Evolutionary conservation across 1,284 basidiomycete species (phyloP).

Genomic region (Melampsora allii-populina): DNA sequence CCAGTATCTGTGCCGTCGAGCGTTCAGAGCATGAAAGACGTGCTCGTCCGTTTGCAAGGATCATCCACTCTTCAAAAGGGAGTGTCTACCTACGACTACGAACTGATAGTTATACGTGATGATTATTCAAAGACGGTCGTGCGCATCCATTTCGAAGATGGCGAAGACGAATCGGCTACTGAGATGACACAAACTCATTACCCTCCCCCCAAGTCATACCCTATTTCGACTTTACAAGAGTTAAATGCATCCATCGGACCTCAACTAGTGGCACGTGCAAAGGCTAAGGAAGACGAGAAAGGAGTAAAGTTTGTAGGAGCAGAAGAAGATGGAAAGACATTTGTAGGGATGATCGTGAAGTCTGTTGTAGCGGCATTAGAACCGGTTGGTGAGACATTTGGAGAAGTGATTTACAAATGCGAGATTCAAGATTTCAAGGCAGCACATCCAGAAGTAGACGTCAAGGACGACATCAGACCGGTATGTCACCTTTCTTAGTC

Average conservation of each 20-base stretch:
- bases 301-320: conserved; percentile 16
- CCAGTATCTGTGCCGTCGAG: conserved; percentile 18
- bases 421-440: conserved; percentile 34
- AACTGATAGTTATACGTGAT: conserved; percentile 32
- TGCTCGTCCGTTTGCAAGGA: conserved; percentile 27
- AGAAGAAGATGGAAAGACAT: conserved; percentile 8
- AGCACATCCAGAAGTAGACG: conserved; percentile 28
- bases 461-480: conserved; percentile 37
- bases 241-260: conserved; percentile 26
- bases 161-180: conserved; percentile 27
- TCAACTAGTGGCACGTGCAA: conserved; percentile 33
- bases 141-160: conserved; percentile 30
- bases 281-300: conserved; percentile 39
- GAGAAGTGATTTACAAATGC: conserved; percentile 37
- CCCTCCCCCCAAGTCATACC: conserved; percentile 23
- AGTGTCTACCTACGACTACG: conserved; percentile 20
- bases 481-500: neutral
- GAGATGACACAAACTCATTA: conserved; percentile 35
- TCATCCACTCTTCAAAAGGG: conserved; percentile 27
- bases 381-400: conserved; percentile 33
- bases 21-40: conserved; percentile 18
- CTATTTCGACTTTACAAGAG: conserved; percentile 11
- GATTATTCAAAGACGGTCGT: conserved; percentile 42
- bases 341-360: conserved; percentile 26
- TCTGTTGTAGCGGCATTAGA: conserved; percentile 25